Evolutionary conservation across 345 rosid species (phyloP).

Genomic region (Sonneratia caseolaris): DNA sequence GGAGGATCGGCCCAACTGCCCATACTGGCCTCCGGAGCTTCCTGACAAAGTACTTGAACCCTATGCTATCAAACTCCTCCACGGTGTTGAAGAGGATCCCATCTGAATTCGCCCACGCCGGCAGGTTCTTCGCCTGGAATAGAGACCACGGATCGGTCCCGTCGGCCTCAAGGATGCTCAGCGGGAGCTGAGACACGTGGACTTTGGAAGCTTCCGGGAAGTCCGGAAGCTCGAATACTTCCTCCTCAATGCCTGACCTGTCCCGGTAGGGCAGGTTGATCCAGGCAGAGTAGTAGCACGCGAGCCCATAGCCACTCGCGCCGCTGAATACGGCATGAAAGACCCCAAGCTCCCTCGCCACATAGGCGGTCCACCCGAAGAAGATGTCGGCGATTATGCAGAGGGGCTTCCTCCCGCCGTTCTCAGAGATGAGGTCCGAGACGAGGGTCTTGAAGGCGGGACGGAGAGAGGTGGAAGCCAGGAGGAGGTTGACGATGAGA

Average conservation of each 20-base stretch:
- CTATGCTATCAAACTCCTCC: slow-evolving; percentile 42
- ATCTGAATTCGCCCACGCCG: slow-evolving; percentile 37
- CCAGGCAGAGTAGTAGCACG: slow-evolving; percentile 56
- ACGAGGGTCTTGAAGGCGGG: slow-evolving; percentile 33
- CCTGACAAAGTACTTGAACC: slow-evolving; percentile 37
- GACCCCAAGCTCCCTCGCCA: slow-evolving; percentile 43
- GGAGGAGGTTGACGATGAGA: slow-evolving; percentile 37
- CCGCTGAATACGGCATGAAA: slow-evolving; percentile 41
- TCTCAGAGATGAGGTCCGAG: slow-evolving; percentile 7
- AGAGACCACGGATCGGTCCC: slow-evolving; percentile 43
- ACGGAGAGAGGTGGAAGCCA: slow-evolving; percentile 44
- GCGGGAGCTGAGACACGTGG: slow-evolving; percentile 38
- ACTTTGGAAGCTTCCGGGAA: slow-evolving; percentile 42
- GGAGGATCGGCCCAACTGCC: slow-evolving; percentile 52
- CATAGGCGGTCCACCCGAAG: slow-evolving; percentile 54
- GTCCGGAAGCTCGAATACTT: slow-evolving; percentile 38
- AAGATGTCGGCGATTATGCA: slow-evolving; percentile 44
- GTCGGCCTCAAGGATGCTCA: slow-evolving; percentile 30
- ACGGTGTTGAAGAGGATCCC: slow-evolving; percentile 59
- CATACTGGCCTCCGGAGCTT: slow-evolving; percentile 36
- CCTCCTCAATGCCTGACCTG: slow-evolving; percentile 7
- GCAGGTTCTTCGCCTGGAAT: slow-evolving; percentile 26
- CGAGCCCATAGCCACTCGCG: slow-evolving; percentile 42
- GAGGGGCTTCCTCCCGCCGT: slow-evolving; percentile 18
- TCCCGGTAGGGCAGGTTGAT: slow-evolving; percentile 27